These are phyloP conservation scores for Ballota nigra DNA, from an alignment of 257 asterid species.

Conservation along the genomic window DNA sequence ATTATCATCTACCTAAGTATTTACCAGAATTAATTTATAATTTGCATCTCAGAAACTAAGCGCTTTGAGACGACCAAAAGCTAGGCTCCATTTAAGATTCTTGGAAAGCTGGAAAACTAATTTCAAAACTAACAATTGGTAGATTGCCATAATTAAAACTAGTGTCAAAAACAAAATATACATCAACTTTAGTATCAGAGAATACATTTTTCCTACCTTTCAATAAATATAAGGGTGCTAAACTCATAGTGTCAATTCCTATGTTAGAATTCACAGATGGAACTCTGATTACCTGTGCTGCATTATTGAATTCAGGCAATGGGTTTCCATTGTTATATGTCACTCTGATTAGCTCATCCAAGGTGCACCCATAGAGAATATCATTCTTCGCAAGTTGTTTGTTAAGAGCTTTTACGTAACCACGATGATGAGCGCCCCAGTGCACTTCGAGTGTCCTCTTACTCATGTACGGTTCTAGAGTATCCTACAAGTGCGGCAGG, in stretches of 20 bases:
- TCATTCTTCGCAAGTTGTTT: conserved; percentile 75
- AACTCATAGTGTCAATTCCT: not conserved
- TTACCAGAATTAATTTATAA: not conserved
- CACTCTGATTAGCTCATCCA: conserved; percentile 72
- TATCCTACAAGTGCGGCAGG: conserved; percentile 49
- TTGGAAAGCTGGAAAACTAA: not conserved
- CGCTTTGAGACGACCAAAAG: not conserved
- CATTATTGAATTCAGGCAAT: conserved; percentile 75
- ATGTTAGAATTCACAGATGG: not conserved
- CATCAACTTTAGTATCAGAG: not conserved
- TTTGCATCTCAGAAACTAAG: not conserved
- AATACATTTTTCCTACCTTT: not conserved
- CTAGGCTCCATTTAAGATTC: not conserved
- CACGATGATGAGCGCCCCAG: conserved; percentile 91
- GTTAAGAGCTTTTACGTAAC: conserved; percentile 78
- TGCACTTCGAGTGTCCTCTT: conserved; percentile 71
- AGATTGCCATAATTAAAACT: not conserved
- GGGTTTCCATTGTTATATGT: conserved; percentile 91
- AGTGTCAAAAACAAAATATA: not conserved
- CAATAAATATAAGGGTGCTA: not conserved
- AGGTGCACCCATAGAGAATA: conserved; percentile 62
- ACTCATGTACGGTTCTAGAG: conserved; percentile 90
- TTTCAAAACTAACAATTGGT: not conserved
- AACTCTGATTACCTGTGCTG: conserved; percentile 68
- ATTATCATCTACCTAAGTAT: not conserved